phyloP scores from a whole-genome alignment of 1,284 basidiomycete genomes.

The Trametes hirsuta region DNA sequence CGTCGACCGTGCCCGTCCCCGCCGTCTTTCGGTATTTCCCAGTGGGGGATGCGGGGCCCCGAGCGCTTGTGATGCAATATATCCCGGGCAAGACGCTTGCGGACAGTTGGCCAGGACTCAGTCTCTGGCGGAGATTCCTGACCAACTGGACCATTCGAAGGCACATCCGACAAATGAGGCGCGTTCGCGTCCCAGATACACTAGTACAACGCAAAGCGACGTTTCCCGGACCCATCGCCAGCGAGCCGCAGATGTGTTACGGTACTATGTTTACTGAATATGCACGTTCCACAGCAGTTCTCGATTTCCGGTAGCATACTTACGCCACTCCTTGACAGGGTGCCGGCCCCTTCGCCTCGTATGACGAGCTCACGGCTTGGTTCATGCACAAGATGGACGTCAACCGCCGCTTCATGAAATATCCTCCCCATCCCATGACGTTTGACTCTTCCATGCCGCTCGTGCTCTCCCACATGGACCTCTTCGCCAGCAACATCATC shows the following conservation, averaged over 20 bases:
- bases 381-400: constrained; percentile 15
- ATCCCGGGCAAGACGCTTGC: constrained; percentile 4
- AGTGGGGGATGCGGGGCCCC: background rate
- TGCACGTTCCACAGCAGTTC: background rate
- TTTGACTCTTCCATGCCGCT: constrained; percentile 14
- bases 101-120: constrained; percentile 1
- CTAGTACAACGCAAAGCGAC: background rate
- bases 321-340: background rate
- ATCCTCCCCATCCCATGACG: background rate
- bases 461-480: constrained; percentile 17
- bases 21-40: constrained; percentile 2
- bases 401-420: constrained; percentile 3
- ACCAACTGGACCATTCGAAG: background rate
- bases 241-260: background rate
- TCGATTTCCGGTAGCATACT: background rate
- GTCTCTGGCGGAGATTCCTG: background rate
- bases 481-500: constrained; percentile 15
- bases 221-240: background rate
- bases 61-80: constrained; percentile 7
- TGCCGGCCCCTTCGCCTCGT: constrained; percentile 16
- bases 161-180: background rate
- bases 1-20: constrained; percentile 14
- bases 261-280: background rate
- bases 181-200: background rate
- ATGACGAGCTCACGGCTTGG: constrained; percentile 9